A percentile compares a stretch with the other conserved stretches of the same genome.
Conservation (phyloP, 2,329 filamentous ascomycete genomes). For the Aspergillaceae sp. region DNA sequence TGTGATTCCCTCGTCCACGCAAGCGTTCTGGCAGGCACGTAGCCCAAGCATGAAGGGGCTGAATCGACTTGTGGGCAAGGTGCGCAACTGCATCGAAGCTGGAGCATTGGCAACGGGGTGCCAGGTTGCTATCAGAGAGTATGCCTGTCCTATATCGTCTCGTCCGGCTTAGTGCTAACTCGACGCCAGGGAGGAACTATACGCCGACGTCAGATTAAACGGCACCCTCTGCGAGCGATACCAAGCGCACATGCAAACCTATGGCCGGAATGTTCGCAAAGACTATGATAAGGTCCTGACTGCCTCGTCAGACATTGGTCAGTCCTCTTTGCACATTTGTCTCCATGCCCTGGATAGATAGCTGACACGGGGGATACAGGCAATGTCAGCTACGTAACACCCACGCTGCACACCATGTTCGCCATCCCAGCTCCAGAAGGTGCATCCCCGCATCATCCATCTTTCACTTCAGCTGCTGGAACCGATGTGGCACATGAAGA, state of each 20-base stretch:
- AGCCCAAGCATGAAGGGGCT: constrained; percentile 37
- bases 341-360: neutral
- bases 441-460: constrained; percentile 28
- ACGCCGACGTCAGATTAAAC: constrained; percentile 41
- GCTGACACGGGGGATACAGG: constrained; percentile 20
- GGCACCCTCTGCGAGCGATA: constrained; percentile 39
- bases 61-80: constrained; percentile 18
- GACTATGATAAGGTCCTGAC: constrained; percentile 31
- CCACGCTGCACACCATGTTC: constrained; percentile 44
- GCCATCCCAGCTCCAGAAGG: constrained; percentile 34
- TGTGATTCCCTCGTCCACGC: constrained; percentile 47
- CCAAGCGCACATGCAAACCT: constrained; percentile 35
- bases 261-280: constrained; percentile 32
- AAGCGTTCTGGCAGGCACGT: constrained; percentile 39
- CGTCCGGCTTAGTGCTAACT: neutral
- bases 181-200: constrained; percentile 20
- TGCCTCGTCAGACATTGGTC: constrained; percentile 41
- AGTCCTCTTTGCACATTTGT: too few species aligned
- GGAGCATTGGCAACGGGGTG: constrained; percentile 30
- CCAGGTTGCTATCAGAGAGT: constrained; percentile 24
- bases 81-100: constrained; percentile 28
- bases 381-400: constrained; percentile 42
- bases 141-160: neutral
- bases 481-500: constrained; percentile 33
- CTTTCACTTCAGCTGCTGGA: constrained; percentile 40